Evolutionary conservation across 1,284 basidiomycete species (phyloP), one percentile per base, ranked within the genome.

Genomic region (Trichosporon sp.): DNA sequence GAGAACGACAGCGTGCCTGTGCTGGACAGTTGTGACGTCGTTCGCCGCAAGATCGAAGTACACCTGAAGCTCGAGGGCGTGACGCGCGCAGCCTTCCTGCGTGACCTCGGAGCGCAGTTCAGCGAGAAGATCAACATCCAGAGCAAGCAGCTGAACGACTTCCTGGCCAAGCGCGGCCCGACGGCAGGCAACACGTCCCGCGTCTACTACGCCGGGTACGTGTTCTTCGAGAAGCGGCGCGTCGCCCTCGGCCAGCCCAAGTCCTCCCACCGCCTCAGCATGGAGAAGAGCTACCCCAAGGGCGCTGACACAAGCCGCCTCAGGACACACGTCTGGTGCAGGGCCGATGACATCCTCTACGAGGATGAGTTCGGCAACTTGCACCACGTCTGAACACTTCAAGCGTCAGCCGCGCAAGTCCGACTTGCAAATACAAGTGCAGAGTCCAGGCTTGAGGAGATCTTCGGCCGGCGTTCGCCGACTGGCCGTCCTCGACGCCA

Each of bases 111-210:
- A 4, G 61, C 31, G 1, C 61, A 63, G 61, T 32, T 37, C 16
- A 10, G 1, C 7, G 51, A 54, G 7, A 54, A 37, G 35, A 32
- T 68, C 37, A 69, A 64, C 14, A 69, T 69, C 48, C 68, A 69
- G 35, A 63, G 68, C 68, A 69, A 69, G 61, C 68, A 69, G 68
- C 63, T 69, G 46, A 65, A 61, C 63, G 68, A 69, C 68, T 69
- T 69, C 19, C 68, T 61, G 46, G 38, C 46, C 35, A 65, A 69
- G 46, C 21, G 26, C 10, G 68, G 68, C 0, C 61, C 68, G 6
- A 32, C 54, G 40, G n/a, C 68, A 1, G 68, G 68, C 32, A 65
- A 65, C 48, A 65, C 68, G n/a, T 69, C 68, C 32, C 68, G 68
- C 8, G 68, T 69, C 5, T 69, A 69, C 63, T 69, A 69, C 35